Percentiles rank a stretch among this genome's conserved stretches.
These are phyloP conservation scores for Beauveria asiatica DNA, from an alignment of 2,329 filamentous ascomycete genomes.

Conservation along the genomic window DNA sequence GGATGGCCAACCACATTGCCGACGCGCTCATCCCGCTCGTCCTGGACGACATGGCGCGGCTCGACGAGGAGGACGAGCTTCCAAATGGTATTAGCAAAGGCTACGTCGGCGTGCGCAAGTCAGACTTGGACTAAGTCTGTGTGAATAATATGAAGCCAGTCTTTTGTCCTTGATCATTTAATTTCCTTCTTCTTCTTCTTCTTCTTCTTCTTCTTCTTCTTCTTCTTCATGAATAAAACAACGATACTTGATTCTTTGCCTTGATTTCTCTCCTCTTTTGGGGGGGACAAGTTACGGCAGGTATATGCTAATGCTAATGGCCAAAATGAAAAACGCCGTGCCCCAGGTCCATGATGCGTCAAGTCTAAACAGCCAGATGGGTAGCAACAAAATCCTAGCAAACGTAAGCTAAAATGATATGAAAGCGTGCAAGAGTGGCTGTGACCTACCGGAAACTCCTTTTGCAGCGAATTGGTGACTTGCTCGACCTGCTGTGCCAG, in stretches of 20 bases:
- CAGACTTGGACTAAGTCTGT: conserved; percentile 38
- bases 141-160: not conserved
- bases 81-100: conserved; percentile 39
- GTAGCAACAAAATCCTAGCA: conserved; percentile 47
- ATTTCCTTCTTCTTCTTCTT: not conserved
- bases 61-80: conserved; percentile 42
- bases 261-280: not conserved
- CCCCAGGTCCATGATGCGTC: not conserved
- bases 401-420: conserved; percentile 1
- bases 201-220: not conserved
- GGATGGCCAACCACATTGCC: conserved; percentile 51
- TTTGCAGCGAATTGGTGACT: conserved; percentile 71
- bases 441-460: conserved; percentile 59
- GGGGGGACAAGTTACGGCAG: not conserved
- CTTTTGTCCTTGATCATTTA: not conserved
- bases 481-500: conserved; percentile 85
- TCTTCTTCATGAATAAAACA: not conserved
- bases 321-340: not conserved
- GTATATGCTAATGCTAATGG: conserved; percentile 7
- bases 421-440: not conserved
- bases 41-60: conserved; percentile 3
- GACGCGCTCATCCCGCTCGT: conserved; percentile 41
- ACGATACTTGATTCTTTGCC: not conserved
- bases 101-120: conserved; percentile 45
- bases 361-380: conserved; percentile 36